Conservation (phyloP, 345 rosid genomes). For the Sonneratia alba region DNA sequence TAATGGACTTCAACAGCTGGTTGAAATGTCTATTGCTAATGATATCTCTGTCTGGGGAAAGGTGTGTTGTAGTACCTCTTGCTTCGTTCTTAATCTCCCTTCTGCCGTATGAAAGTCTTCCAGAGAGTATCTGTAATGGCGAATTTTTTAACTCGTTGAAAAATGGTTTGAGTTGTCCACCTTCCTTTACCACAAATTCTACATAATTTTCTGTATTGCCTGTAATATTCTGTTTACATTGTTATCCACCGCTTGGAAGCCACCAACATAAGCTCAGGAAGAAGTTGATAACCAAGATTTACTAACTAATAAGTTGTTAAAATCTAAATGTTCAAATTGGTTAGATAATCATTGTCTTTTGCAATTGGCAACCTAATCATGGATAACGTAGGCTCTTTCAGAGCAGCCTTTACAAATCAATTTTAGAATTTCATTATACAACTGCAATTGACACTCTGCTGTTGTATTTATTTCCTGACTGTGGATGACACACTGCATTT, state of each 20-base stretch:
- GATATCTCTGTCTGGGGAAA: conserved; percentile 70
- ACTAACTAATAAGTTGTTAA: not conserved
- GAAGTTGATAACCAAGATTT: not conserved
- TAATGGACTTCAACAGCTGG: conserved; percentile 72
- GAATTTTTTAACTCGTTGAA: not conserved
- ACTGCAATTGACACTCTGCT: not conserved
- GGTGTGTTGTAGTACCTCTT: conserved; percentile 26
- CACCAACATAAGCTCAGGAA: not conserved
- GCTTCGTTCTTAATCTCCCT: not conserved
- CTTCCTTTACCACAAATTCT: not conserved
- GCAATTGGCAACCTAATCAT: not conserved
- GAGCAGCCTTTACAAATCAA: not conserved
- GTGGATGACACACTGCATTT: not conserved
- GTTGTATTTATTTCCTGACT: not conserved
- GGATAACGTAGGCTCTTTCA: not conserved
- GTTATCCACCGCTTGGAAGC: not conserved
- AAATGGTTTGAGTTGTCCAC: not conserved
- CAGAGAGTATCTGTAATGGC: not conserved
- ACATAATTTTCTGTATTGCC: not conserved
- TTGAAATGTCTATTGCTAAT: conserved; percentile 66
- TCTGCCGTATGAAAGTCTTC: not conserved
- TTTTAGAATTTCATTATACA: not conserved
- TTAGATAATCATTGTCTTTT: not conserved
- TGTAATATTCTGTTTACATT: not conserved
- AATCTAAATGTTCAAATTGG: not conserved